Conservation (phyloP, 2,329 filamentous ascomycete genomes). For the Fusarium anthophilum region DNA sequence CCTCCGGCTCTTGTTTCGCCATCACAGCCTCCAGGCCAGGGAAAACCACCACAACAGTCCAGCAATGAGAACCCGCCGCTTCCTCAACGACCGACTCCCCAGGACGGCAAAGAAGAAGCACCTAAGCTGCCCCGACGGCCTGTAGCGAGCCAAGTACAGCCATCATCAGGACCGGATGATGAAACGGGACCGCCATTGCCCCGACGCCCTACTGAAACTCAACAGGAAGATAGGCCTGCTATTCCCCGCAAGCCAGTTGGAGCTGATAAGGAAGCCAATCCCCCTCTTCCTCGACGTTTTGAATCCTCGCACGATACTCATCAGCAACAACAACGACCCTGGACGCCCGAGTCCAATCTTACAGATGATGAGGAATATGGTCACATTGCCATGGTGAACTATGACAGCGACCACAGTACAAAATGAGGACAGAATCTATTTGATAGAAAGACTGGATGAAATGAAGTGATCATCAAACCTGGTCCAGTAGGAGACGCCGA, state of each 20-base stretch:
- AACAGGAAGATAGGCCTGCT: slow-evolving; percentile 9
- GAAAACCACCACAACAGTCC: neutral
- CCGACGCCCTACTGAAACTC: slow-evolving; percentile 15
- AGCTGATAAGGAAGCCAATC: slow-evolving; percentile 7
- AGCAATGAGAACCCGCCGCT: slow-evolving; percentile 24
- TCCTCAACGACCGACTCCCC: slow-evolving; percentile 11
- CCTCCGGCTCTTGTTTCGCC: slow-evolving; percentile 39
- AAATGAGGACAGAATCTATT: neutral
- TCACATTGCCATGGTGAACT: slow-evolving; percentile 51
- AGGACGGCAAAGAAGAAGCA: slow-evolving; percentile 2
- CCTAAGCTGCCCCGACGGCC: slow-evolving; percentile 24
- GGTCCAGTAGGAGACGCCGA: neutral
- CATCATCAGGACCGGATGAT: neutral
- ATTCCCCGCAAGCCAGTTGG: slow-evolving; percentile 27
- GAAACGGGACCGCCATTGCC: slow-evolving; percentile 18
- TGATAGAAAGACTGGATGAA: neutral
- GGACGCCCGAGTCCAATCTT: slow-evolving; percentile 41
- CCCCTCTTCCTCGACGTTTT: slow-evolving; percentile 30
- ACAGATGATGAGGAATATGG: slow-evolving; percentile 49
- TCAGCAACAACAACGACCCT: slow-evolving; percentile 29
- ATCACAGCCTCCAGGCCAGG: slow-evolving; percentile 21
- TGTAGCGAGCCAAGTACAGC: neutral
- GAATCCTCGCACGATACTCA: slow-evolving; percentile 8
- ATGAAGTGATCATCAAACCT: neutral
- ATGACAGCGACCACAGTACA: slow-evolving; percentile 42